A percentile compares a stretch with the other conserved stretches of the same genome.
These are phyloP conservation scores for sorghum (Sorghum bicolor) DNA, from an alignment of 176 grass and related monocot genomes.

Conservation along the genomic window DNA sequence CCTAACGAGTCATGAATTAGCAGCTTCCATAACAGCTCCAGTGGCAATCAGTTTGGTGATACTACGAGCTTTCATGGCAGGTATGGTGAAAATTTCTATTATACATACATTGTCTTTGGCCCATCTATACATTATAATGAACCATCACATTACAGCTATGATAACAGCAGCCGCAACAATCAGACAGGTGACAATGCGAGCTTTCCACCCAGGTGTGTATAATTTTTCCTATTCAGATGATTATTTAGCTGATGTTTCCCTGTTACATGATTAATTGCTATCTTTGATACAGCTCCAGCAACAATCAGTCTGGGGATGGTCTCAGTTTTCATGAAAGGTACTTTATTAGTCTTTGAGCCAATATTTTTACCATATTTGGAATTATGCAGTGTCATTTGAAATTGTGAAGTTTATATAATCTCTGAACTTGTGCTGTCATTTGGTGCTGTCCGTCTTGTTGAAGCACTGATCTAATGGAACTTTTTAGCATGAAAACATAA, in stretches of 20 bases:
- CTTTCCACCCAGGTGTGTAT: constrained; percentile 36
- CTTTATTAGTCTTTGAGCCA: background rate
- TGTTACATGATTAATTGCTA: constrained; percentile 13
- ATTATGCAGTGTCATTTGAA: background rate
- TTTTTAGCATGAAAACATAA: background rate
- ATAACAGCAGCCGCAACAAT: constrained; percentile 37
- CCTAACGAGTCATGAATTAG: constrained; percentile 6
- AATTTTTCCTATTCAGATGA: background rate
- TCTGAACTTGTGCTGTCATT: background rate
- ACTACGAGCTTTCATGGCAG: constrained; percentile 26
- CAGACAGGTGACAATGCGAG: background rate
- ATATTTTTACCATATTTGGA: background rate
- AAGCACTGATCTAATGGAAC: background rate
- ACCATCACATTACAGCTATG: constrained; percentile 18
- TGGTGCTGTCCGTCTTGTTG: background rate
- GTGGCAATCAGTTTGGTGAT: constrained; percentile 23
- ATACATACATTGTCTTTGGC: background rate
- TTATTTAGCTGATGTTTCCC: constrained; percentile 17
- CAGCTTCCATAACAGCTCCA: constrained; percentile 32
- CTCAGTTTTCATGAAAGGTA: constrained; percentile 65
- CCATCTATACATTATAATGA: constrained; percentile 15
- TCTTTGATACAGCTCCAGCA: constrained; percentile 18
- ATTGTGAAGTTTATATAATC: background rate
- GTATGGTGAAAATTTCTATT: constrained; percentile 4
- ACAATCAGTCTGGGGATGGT: constrained; percentile 38